A percentile compares a stretch with the other conserved stretches of the same genome.
Evolutionary conservation across 2,329 filamentous ascomycete species (phyloP).

Genomic region (Thermomyces lanuginosus): DNA sequence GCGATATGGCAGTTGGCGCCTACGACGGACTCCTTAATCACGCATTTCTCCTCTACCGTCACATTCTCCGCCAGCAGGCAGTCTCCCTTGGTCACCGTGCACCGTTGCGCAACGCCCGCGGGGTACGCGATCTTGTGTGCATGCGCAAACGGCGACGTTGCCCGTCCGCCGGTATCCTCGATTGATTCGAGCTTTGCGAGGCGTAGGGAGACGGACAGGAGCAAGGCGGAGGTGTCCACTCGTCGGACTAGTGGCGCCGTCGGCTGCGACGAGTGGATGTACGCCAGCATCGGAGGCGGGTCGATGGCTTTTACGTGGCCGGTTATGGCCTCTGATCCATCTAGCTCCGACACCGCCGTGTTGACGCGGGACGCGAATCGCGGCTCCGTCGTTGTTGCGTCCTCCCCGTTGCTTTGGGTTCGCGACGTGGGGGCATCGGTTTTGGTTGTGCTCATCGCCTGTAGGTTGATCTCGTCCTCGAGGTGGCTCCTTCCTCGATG

Average conservation of each 20-base stretch:
- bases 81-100: constrained; percentile 68
- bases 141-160: constrained; percentile 60
- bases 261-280: constrained; percentile 46
- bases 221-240: constrained; percentile 70
- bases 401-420: constrained; percentile 7
- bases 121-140: constrained; percentile 66
- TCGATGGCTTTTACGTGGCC: constrained; percentile 30
- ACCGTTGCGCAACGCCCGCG: constrained; percentile 61
- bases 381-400: constrained; percentile 8
- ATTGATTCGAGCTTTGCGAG: constrained; percentile 64
- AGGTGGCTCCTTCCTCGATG: no score
- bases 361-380: constrained; percentile 16
- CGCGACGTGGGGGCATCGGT: constrained; percentile 14
- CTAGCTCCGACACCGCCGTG: constrained; percentile 4
- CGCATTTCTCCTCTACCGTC: constrained; percentile 69
- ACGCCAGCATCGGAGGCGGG: constrained; percentile 64
- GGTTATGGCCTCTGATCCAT: constrained; percentile 5
- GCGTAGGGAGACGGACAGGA: constrained; percentile 67
- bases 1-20: constrained; percentile 77
- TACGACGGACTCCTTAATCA: constrained; percentile 85
- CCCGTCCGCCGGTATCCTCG: constrained; percentile 42
- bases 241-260: constrained; percentile 58
- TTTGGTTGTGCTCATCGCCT: constrained; percentile 38
- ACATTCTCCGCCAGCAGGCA: constrained; percentile 78
- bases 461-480: constrained; percentile 40